Percentiles rank a stretch among this genome's conserved stretches.
phyloP scores from a whole-genome alignment of 148 eudicot species.

The Bassia scoparia region DNA sequence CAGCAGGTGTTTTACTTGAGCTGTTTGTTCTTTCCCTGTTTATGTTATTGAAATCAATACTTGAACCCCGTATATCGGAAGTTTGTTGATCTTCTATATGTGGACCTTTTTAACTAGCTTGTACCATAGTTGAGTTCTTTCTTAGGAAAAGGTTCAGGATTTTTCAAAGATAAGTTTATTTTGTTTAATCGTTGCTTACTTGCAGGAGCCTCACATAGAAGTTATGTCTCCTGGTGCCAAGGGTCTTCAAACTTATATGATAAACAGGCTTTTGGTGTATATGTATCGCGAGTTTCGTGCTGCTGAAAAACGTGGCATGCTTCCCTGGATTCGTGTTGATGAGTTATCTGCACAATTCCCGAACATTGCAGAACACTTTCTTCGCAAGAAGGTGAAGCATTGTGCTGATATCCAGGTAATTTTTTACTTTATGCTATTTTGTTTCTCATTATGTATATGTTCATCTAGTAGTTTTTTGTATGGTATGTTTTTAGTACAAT shows the following conservation, averaged over 20 bases:
- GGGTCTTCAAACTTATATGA: conserved; percentile 55
- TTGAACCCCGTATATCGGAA: not conserved
- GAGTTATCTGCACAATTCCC: conserved; percentile 80
- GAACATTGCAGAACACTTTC: conserved; percentile 56
- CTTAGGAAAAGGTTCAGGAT: not conserved
- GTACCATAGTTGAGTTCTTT: not conserved
- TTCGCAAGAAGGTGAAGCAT: conserved; percentile 80
- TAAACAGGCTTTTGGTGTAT: conserved; percentile 80
- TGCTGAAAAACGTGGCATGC: conserved; percentile 64
- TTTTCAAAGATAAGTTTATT: conserved; percentile 8
- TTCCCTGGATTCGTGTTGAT: conserved; percentile 75
- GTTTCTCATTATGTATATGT: not conserved
- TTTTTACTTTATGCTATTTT: not conserved
- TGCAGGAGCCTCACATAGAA: conserved; percentile 93
- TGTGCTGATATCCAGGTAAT: conserved; percentile 88
- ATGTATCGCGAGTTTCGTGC: conserved; percentile 88
- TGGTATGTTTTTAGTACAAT: not conserved
- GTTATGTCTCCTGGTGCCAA: conserved; percentile 90
- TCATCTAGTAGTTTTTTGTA: not conserved
- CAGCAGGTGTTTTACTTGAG: conserved; percentile 59
- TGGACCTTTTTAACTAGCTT: not conserved
- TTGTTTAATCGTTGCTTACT: conserved; percentile 20
- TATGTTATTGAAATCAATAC: not conserved
- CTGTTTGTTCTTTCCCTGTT: not conserved
- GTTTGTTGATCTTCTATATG: not conserved